Conservation (phyloP, 1,139 yeast genomes). For the Protomyces inouyei region DNA sequence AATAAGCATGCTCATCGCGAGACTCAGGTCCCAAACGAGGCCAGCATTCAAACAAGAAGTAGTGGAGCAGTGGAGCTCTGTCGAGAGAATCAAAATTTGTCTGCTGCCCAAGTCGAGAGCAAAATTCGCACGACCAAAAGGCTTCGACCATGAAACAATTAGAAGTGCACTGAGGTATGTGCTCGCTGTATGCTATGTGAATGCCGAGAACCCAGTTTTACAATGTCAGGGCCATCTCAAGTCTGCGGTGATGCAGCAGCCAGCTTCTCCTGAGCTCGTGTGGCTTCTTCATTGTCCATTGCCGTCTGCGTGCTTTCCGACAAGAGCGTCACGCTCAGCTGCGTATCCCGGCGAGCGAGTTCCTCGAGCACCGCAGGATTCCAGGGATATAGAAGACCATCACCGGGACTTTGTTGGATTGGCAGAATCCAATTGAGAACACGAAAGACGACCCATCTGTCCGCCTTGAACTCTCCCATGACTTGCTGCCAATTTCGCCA, state of each 20-base stretch:
- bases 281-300: neutral
- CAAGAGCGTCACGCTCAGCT: neutral
- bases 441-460: conserved; percentile 32
- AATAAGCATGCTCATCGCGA: too few species aligned
- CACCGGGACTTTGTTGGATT: conserved; percentile 44
- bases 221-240: neutral
- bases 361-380: neutral
- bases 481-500: conserved; percentile 38
- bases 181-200: too few species aligned
- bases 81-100: too few species aligned
- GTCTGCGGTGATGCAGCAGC: neutral
- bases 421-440: conserved; percentile 41
- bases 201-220: too few species aligned
- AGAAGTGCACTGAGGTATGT: too few species aligned
- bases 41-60: too few species aligned
- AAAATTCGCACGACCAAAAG: too few species aligned
- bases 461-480: conserved; percentile 38
- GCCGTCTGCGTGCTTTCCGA: neutral
- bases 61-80: too few species aligned
- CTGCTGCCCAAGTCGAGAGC: too few species aligned
- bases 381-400: conserved; percentile 23
- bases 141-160: too few species aligned
- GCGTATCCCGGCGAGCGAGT: neutral
- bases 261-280: neutral
- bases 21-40: too few species aligned